phyloP scores from a whole-genome alignment of 305 asterid genomes.

The Fraxinus paxiana region DNA sequence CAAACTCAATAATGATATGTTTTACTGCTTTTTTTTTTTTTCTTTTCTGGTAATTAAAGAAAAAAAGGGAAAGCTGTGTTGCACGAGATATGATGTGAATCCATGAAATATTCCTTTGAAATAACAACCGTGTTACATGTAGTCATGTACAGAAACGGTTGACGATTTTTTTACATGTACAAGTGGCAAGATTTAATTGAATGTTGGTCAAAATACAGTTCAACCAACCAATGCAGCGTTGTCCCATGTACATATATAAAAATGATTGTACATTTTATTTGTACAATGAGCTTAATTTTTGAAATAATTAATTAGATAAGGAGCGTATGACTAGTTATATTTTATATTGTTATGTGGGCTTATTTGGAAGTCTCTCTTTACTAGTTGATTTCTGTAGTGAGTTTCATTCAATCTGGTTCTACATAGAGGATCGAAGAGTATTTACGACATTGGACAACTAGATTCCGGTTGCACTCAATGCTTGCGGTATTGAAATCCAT shows the following conservation, averaged over 20 bases:
- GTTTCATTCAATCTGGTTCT: background rate
- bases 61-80: background rate
- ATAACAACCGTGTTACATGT: background rate
- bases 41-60: background rate
- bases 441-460: background rate
- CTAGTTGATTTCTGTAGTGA: background rate
- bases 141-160: too few species aligned
- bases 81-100: background rate
- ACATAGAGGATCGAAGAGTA: background rate
- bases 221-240: too few species aligned
- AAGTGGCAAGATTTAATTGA: too few species aligned
- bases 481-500: background rate
- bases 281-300: too few species aligned
- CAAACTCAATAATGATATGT: background rate
- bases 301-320: background rate
- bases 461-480: background rate
- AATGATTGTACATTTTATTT: too few species aligned
- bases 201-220: too few species aligned
- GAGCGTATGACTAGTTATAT: too few species aligned
- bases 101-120: background rate
- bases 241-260: too few species aligned
- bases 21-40: background rate
- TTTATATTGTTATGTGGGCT: background rate
- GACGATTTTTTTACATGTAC: too few species aligned
- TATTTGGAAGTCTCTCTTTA: background rate